Base-by-base conservation (phyloP, 2,329 filamentous ascomycete species). In the Aspergillus brunneoviolaceus region DNA sequence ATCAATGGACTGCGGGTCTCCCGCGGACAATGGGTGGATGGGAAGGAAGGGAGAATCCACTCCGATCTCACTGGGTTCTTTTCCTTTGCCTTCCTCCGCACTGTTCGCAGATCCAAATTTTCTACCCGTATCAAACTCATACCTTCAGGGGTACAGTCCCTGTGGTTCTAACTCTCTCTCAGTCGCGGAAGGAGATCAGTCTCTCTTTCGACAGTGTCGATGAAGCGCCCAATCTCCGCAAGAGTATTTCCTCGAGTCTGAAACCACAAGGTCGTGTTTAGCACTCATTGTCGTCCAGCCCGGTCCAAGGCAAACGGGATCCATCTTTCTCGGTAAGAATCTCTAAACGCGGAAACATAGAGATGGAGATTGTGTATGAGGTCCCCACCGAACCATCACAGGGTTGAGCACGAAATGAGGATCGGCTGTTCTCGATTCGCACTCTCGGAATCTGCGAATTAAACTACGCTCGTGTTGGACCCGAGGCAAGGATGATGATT, bases 71-170 rank as follows among this genome's bases (percentile, higher is more conserved):
- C 60, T 49, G 47, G 42, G 48, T 48, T 35, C 23, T 45, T 19
- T 45, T 47, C 19, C 45, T 35, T 31, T 55, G 45, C 45, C n/a
- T 48, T 49, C 64, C 61, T 63, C 65, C 65, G 59, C 63, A 67
- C 55, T 33, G 64, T 68, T 69, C 66, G 67, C 66, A 69, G 65
- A 68, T 69, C 67, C 63, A 68, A 68, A 68, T 69, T 66, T 68
- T 45, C 16, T 2, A 45, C 6, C 16, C 39, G 39, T 45, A 45
- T 45, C n/a, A 19, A 45, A 9, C 39, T 19, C 16, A 5, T 7
- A 16, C 21, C 16, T 21, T 29, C 12, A 53, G 51, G 35, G 35
- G 51, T 2, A 53, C 21, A 25, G 33, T 35, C 33, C 11, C 33
- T 35, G 14, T 35, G 33, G 33, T 12, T 35, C 14, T 16, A 12